Evolutionary conservation across 2,329 filamentous ascomycete species (phyloP).

Genomic region (Penicillium sp.): DNA sequence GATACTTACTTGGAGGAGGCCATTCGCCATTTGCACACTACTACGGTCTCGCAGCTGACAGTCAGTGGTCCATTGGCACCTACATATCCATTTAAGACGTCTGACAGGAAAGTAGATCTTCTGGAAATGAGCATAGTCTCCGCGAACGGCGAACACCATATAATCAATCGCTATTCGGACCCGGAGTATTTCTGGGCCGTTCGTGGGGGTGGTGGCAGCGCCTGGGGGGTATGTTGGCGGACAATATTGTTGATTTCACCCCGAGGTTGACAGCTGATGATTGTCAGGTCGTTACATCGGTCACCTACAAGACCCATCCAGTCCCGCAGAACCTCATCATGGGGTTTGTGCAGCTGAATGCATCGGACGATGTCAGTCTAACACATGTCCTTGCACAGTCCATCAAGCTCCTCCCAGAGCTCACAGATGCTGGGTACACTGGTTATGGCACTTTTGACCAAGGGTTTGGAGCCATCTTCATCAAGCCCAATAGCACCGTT

Average conservation of each 20-base stretch:
- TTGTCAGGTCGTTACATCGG: conserved; percentile 4
- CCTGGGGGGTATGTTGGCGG: conserved; percentile 2
- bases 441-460: not conserved
- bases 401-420: not conserved
- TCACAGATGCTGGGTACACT: not conserved
- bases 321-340: conserved; percentile 3
- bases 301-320: conserved; percentile 6
- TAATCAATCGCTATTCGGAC: conserved; percentile 3
- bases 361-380: not conserved
- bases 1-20: conserved; percentile 6
- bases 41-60: conserved; percentile 5
- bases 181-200: conserved; percentile 6
- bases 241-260: not conserved
- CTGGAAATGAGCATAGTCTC: conserved; percentile 7
- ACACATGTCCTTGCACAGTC: not conserved
- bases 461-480: not conserved
- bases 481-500: not conserved
- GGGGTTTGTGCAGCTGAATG: conserved; percentile 4
- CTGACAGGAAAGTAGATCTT: not conserved
- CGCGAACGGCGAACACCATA: not conserved
- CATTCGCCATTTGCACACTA: conserved; percentile 7
- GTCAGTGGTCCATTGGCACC: not conserved
- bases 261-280: not conserved
- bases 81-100: not conserved
- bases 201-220: conserved; percentile 5